Percentiles rank a stretch among this genome's conserved stretches.
Conservation (phyloP, 768 basidiomycete genomes). For the Podaxis sp. region DNA sequence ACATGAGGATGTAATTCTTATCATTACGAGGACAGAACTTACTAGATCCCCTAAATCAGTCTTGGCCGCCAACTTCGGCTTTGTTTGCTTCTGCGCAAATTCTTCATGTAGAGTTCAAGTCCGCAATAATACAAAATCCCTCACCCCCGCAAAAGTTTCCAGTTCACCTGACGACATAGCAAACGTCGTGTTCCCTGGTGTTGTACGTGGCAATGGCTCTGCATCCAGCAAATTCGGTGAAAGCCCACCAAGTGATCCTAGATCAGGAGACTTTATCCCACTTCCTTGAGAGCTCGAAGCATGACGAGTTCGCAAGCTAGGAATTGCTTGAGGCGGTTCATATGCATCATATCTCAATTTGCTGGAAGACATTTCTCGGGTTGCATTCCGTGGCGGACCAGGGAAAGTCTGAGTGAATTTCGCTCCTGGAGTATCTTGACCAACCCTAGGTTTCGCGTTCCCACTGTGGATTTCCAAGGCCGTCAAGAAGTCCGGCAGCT, state of each 20-base stretch:
- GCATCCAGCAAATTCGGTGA: neutral
- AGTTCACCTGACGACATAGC: conserved; percentile 22
- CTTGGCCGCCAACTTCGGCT: neutral
- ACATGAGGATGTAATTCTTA: conserved; percentile 1
- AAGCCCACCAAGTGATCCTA: conserved; percentile 15
- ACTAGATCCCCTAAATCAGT: conserved; percentile 18
- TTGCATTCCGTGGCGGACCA: conserved; percentile 5
- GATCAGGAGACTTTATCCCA: conserved; percentile 29
- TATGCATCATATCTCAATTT: conserved; percentile 71
- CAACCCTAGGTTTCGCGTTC: conserved; percentile 13
- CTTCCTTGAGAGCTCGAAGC: conserved; percentile 22
- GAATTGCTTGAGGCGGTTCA: conserved; percentile 50
- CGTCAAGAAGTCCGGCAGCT: conserved; percentile 71
- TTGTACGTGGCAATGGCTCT: conserved; percentile 22
- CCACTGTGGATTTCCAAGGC: conserved; percentile 36
- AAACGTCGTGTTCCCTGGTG: conserved; percentile 44
- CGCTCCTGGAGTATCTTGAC: conserved; percentile 7
- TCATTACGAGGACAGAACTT: conserved; percentile 2
- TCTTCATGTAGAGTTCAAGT: neutral
- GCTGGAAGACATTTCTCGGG: conserved; percentile 19
- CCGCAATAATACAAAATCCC: conserved; percentile 1
- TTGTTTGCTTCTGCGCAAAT: neutral
- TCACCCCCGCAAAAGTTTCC: conserved; percentile 22
- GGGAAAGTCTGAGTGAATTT: conserved; percentile 12
- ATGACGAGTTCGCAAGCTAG: conserved; percentile 35